These are phyloP conservation scores for Alternaria brassicae DNA, from an alignment of 2,329 filamentous ascomycete species.

Conservation along the genomic window DNA sequence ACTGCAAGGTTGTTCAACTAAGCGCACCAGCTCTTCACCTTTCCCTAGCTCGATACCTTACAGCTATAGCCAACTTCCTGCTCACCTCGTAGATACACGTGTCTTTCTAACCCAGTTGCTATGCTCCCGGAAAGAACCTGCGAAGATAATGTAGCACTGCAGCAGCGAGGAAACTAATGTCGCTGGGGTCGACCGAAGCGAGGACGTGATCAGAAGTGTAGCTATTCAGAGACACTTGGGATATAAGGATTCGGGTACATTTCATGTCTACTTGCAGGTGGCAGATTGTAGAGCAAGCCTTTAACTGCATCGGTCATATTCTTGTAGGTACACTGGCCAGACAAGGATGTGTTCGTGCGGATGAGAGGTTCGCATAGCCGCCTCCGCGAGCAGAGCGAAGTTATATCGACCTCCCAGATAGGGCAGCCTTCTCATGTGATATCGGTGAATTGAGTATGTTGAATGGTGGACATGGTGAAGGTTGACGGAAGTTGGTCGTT, in stretches of 20 bases:
- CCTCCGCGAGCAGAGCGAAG: not conserved
- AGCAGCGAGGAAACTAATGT: not conserved
- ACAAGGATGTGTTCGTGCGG: too few relatives aligned
- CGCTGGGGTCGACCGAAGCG: too few relatives aligned
- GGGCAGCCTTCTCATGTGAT: not conserved
- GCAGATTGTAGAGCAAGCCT: not conserved
- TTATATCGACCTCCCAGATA: not conserved
- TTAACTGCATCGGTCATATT: too few relatives aligned
- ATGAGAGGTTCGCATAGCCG: too few relatives aligned
- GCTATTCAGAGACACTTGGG: not conserved
- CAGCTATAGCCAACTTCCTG: not conserved
- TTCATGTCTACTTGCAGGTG: not conserved
- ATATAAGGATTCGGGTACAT: not conserved
- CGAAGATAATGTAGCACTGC: not conserved
- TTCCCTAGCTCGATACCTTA: too few relatives aligned
- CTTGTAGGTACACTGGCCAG: too few relatives aligned
- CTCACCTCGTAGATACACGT: not conserved
- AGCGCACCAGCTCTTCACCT: too few relatives aligned
- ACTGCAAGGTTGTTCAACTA: too few relatives aligned
- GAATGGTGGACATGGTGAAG: not conserved
- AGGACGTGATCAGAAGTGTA: not conserved
- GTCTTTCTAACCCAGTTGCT: not conserved
- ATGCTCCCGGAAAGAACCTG: too few relatives aligned
- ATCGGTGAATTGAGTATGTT: not conserved
- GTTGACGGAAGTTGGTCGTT: not conserved